These are phyloP conservation scores for Amauroascus verrucosus DNA, from an alignment of 2,329 filamentous ascomycete species.

Conservation along the genomic window DNA sequence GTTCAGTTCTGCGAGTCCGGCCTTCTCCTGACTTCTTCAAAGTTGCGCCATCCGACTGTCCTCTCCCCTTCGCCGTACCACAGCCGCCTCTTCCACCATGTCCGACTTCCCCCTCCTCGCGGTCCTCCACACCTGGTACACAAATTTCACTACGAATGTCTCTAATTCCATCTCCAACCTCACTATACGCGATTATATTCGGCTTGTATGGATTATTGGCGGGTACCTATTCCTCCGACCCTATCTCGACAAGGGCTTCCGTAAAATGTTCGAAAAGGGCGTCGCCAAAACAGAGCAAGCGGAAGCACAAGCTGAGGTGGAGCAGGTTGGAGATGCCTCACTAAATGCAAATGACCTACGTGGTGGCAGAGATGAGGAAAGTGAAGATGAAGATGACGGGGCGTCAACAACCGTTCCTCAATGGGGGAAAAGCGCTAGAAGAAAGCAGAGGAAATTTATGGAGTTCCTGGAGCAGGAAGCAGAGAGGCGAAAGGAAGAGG, in stretches of 20 bases:
- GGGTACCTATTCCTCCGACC: conserved; percentile 65
- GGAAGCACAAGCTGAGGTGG: conserved; percentile 43
- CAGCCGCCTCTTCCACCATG: conserved; percentile 25
- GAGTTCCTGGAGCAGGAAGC: conserved; percentile 53
- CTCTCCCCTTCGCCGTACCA: too few species aligned
- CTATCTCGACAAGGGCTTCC: conserved; percentile 59
- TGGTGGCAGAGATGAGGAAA: conserved; percentile 45
- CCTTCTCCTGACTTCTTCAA: too few species aligned
- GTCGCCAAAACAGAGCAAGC: conserved; percentile 42
- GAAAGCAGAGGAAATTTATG: conserved; percentile 57
- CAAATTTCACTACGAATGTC: conserved; percentile 33
- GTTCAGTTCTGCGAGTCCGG: too few species aligned
- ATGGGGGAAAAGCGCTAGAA: conserved; percentile 62
- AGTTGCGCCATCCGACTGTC: too few species aligned
- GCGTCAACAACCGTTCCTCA: conserved; percentile 41
- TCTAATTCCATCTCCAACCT: conserved; percentile 36
- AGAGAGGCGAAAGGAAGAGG: conserved; percentile 53
- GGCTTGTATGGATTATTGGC: conserved; percentile 60
- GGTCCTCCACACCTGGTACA: conserved; percentile 20
- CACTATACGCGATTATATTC: conserved; percentile 45
- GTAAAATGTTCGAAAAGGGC: conserved; percentile 41
- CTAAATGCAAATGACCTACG: conserved; percentile 57
- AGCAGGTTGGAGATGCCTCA: conserved; percentile 35
- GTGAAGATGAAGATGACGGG: conserved; percentile 36
- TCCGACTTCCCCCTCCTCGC: conserved; percentile 23